A percentile compares a stretch with the other conserved stretches of the same genome.
phyloP scores from a whole-genome alignment of 345 rosid species.

The Sisymbrium irio region DNA sequence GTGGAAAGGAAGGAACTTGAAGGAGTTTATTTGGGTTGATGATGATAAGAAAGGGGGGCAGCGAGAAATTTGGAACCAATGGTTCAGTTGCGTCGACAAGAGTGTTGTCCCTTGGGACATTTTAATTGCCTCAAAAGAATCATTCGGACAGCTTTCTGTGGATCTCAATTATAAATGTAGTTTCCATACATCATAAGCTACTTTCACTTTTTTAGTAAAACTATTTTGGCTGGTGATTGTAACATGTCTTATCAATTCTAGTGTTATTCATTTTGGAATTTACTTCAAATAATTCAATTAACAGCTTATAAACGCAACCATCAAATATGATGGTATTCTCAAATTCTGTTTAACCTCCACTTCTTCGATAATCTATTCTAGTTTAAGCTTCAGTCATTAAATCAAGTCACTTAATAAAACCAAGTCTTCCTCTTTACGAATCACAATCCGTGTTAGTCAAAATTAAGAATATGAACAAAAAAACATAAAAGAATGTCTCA shows the following conservation, averaged over 20 bases:
- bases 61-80: conserved; percentile 15
- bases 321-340: neutral
- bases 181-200: neutral
- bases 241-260: neutral
- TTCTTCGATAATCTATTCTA: neutral
- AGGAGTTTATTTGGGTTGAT: neutral
- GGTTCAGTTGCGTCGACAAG: conserved; percentile 9
- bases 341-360: neutral
- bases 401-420: neutral
- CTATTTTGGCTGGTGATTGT: neutral
- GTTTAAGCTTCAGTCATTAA: neutral
- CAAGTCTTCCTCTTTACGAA: neutral
- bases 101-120: too few species aligned
- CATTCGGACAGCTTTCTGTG: conserved; percentile 1
- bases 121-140: neutral
- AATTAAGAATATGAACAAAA: conserved; percentile 31
- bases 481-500: neutral
- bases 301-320: neutral
- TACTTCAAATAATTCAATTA: neutral
- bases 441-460: conserved; percentile 28
- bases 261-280: neutral
- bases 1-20: neutral
- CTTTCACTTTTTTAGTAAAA: neutral
- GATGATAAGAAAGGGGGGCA: conserved; percentile 20
- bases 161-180: neutral